Evolutionary conservation across 116 monocot species (phyloP), one percentile per base, ranked within the genome.

Genomic region (Dioscorea cayenensis): DNA sequence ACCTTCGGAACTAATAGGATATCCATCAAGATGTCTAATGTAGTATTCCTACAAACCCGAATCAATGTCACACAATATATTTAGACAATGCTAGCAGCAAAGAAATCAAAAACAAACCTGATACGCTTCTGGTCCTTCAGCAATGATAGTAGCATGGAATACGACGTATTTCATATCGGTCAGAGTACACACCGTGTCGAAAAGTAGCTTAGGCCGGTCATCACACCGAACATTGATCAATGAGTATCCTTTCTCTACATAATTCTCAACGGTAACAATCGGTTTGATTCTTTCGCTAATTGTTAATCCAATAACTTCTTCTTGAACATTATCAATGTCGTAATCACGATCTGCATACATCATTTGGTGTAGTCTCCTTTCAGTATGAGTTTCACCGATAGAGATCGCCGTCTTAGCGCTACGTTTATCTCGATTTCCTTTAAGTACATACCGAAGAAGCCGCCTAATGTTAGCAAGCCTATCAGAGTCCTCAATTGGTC

Each of bases 131-230:
- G 88, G 76, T 28, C 88, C 88, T 84, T 95, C 86, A 11, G 91
- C 80, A 48, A 84, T 80, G 66, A 95, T 83, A 1, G 89, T 91
- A 8, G 77, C 94, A 77, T 95, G 94, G 71, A 80, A 95, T n/a
- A 95, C 91, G n/a, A 88, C 91, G 75, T 95, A 95, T 51, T 86
- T 76, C 91, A 91, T 86, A 68, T 95, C 94, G 0, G 94, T 91
- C 12, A 95, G 77, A 50, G 94, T 95, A 63, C 86, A 95, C 35
- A 95, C 94, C 0, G 86, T 82, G 68, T 91, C 94, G 28, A 95
- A 95, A 32, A 95, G 65, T 22, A 95, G 80, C 68, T 95, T 95
- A 0, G 91, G 81, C 51, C 95, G 70, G 28, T 95, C 91, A 63
- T 71, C 80, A 22, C 91, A 86, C 50, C 76, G 67, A 49, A 95